Evolutionary conservation across 2,329 filamentous ascomycete species (phyloP).

Genomic region (Microsporum audouinii): DNA sequence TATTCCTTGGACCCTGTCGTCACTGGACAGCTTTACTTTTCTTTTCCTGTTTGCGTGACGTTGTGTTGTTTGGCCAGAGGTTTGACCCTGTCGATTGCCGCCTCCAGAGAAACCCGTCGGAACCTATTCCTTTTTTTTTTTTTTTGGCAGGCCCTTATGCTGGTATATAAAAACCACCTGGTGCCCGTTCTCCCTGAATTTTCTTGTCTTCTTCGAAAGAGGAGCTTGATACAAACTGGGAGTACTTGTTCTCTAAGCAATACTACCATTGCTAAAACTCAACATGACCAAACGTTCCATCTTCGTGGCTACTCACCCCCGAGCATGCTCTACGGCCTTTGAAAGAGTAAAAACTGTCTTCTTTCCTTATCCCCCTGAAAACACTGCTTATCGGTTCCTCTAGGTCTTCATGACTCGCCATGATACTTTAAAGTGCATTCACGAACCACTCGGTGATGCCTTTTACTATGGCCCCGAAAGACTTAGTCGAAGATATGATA

Average conservation of each 20-base stretch:
- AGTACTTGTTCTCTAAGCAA: neutral
- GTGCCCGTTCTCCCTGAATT: neutral
- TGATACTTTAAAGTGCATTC: slow-evolving; percentile 68
- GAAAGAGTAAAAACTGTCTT: slow-evolving; percentile 55
- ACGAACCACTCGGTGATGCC: slow-evolving; percentile 94
- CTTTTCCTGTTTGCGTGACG: neutral
- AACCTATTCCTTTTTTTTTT: neutral
- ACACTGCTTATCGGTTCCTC: neutral
- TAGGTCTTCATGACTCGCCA: slow-evolving; percentile 94
- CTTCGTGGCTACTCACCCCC: slow-evolving; percentile 86
- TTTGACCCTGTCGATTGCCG: neutral
- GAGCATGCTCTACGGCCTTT: slow-evolving; percentile 93
- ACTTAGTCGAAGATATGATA: slow-evolving; percentile 64
- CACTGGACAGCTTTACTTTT: neutral
- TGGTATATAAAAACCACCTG: neutral
- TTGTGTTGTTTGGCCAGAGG: neutral
- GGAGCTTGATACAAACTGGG: neutral
- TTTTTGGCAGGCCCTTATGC: neutral
- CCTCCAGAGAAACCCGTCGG: neutral
- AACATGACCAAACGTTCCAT: slow-evolving; percentile 44
- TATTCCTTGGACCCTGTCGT: neutral
- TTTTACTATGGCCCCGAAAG: slow-evolving; percentile 94
- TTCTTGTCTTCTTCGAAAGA: neutral
- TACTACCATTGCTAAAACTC: neutral
- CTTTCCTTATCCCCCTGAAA: neutral